Conservation (phyloP, 1,139 yeast species). For the Nadsonia starkeyi-henricii region DNA sequence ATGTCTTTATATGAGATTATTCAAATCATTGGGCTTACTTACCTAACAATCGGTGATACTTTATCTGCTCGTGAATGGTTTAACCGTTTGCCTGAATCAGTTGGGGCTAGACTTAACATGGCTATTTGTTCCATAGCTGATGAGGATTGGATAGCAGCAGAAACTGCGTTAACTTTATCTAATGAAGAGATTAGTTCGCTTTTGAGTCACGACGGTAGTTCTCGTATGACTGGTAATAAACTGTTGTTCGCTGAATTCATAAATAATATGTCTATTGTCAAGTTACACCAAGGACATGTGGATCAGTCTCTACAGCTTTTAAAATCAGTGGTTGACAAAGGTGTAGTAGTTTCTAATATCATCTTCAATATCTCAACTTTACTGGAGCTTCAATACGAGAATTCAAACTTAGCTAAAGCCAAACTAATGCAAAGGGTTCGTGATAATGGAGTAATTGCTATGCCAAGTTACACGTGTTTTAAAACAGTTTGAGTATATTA, state of each 20-base stretch:
- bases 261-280: constrained; percentile 16
- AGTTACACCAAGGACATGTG: constrained; percentile 28
- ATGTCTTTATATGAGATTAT: neutral
- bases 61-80: constrained; percentile 20
- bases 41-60: constrained; percentile 19
- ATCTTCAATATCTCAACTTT: constrained; percentile 18
- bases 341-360: constrained; percentile 12
- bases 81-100: constrained; percentile 8
- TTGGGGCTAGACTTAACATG: neutral
- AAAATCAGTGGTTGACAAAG: constrained; percentile 15
- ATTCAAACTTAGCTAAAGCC: neutral
- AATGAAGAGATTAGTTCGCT: constrained; percentile 5
- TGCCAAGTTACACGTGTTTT: neutral
- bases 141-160: constrained; percentile 16
- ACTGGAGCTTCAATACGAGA: constrained; percentile 17
- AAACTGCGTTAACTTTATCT: constrained; percentile 6
- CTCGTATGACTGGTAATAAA: neutral
- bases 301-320: constrained; percentile 30
- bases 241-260: constrained; percentile 3
- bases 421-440: neutral
- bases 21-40: constrained; percentile 9
- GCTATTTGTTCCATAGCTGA: constrained; percentile 19
- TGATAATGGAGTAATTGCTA: neutral
- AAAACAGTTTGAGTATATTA: neutral
- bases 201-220: neutral